Evolutionary conservation across 2,329 filamentous ascomycete species (phyloP), one percentile per base, ranked within the genome.

Genomic region (Paracoccidioides lutzii): DNA sequence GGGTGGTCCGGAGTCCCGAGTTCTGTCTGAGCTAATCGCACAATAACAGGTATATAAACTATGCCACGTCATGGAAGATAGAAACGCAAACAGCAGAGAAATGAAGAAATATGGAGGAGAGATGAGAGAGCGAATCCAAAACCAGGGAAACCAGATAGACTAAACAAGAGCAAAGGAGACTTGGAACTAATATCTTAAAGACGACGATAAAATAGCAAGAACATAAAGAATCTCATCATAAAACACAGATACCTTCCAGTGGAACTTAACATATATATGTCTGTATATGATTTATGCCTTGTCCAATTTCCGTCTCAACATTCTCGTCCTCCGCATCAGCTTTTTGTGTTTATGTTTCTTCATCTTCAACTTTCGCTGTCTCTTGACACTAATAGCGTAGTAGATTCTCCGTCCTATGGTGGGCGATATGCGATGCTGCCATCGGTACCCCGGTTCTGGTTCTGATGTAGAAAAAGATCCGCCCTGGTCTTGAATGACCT

Each of bases 321-420:
- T 91, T 71, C 91, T 83, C 67, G 91, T 96, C 73, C 83, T 81
- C 79, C 86, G 88, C 87, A 95, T 90, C 63, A 97, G 78, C 82
- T 98, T 98, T 90, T 96, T 97, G 75, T 95, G 95, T 84, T 98
- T 98, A 81, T 97, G 91, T 82, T 97, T 98, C 87, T 98, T 98
- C 90, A 98, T 98, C 82, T 90, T 95, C 67, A 96, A 76, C 76
- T 93, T 94, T 68, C 90, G 80, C 74, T 95, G 89, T 71, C 93
- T 81, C 78, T 85, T 90, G 64, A 96, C 91, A 68, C 88, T 95
- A 69, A 98, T 89, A 60, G 89, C 81, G 59, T 95, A 90, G 70
- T 95, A 90, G 70, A 71, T 61, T 59, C 77, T 74, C 53, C 75
- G 73, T 55, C 81, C 77, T 60, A 82, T 78, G 57, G 80, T 81